A percentile compares a stretch with the other conserved stretches of the same genome.
Evolutionary conservation across 345 rosid genomes (phyloP).

Genomic region (Murraya paniculata): DNA sequence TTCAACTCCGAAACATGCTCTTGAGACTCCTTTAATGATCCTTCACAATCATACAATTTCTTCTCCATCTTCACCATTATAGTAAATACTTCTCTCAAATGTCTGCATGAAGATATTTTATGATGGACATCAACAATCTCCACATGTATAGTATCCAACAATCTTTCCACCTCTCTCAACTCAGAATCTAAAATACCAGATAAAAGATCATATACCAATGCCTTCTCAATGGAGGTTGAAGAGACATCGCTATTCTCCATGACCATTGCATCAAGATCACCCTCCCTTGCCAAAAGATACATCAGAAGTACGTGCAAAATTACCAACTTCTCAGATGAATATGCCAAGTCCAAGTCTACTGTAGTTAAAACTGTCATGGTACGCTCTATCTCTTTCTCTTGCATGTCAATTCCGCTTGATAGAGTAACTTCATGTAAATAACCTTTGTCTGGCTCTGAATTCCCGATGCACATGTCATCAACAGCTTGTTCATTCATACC

Average conservation of each 20-base stretch:
- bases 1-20: slow-evolving; percentile 63
- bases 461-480: background rate
- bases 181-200: slow-evolving; percentile 77
- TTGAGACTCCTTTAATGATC: slow-evolving; percentile 57
- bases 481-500: slow-evolving; percentile 14
- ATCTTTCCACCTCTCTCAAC: slow-evolving; percentile 67
- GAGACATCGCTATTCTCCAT: slow-evolving; percentile 34
- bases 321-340: slow-evolving; percentile 57
- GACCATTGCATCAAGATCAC: slow-evolving; percentile 48
- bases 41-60: slow-evolving; percentile 54
- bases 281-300: slow-evolving; percentile 71
- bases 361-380: slow-evolving; percentile 37
- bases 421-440: slow-evolving; percentile 21
- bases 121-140: slow-evolving; percentile 62
- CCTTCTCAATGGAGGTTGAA: slow-evolving; percentile 54
- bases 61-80: slow-evolving; percentile 63
- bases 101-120: slow-evolving; percentile 60
- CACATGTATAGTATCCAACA: slow-evolving; percentile 54
- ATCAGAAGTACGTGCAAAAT: slow-evolving; percentile 68
- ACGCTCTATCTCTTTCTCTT: slow-evolving; percentile 41
- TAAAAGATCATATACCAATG: slow-evolving; percentile 67
- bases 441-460: slow-evolving; percentile 13
- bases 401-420: slow-evolving; percentile 28
- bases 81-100: slow-evolving; percentile 27
- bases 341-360: slow-evolving; percentile 52